Evolutionary conservation across 1,139 yeast species (phyloP), one percentile per base, ranked within the genome.

Genomic region (Saccharomyces hybrid): DNA sequence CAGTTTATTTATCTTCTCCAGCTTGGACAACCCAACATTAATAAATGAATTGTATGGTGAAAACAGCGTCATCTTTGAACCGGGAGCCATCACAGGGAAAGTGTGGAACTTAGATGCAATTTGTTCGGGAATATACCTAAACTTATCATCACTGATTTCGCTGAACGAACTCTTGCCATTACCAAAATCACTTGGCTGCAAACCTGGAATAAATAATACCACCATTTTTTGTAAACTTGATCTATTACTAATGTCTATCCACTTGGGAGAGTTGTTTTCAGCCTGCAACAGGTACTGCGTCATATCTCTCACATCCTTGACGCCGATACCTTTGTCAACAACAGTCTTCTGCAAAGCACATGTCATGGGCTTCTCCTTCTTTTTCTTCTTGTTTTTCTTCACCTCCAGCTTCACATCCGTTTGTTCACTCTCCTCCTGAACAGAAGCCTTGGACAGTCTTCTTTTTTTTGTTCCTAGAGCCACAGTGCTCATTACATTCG

Each of bases 171-270:
- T 46, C 16, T 8, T 24, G 21, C 31, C 31, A n/a, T 38, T 28
- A 4, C 49, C 77, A 60, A 82, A 78, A 54, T 76, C 76, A 2
- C 68, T 67, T 3, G 75, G 69, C n/a, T 78, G 75, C 3, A 89
- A 66, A 0, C 96, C 96, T 0, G 93, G 89, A 2, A 82, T 78
- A 54, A 84, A 72, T 11, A 88, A 72, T n/a, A 82, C 73, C 0
- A 88, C 83, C 2, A 85, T 78, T 54, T 80, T 80, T 26, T 75
- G 68, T 5, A 83, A 70, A 1, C 75, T 31, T 1, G 47, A 34
- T 55, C 78, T 70, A 59, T 82, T 81, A 29, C 68, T 68, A 12
- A 82, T 62, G 21, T 70, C 70, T 19, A 77, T 62, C 78, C 80
- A 77, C 29, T 67, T 68, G 2, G 82, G 78, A 3, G 71, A 66